phyloP scores from a whole-genome alignment of 2,329 filamentous ascomycete genomes.

The Fusarium falciforme region DNA sequence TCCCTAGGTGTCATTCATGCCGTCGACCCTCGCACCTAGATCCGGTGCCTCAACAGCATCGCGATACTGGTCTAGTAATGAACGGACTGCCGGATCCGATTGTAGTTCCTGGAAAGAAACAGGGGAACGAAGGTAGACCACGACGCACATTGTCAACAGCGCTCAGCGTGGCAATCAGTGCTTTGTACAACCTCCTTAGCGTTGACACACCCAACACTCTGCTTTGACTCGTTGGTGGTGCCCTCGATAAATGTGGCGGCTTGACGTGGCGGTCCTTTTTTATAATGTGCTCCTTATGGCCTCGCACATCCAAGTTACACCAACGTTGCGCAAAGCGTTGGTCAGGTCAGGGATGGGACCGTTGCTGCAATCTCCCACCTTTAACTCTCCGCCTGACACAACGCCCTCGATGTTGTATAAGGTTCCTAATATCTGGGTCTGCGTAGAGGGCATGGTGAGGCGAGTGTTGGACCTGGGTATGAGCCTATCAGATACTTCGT shows the following conservation, averaged over 20 bases:
- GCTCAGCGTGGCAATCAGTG: slow-evolving; percentile 85
- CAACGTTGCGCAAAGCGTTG: slow-evolving; percentile 79
- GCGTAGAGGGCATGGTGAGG: slow-evolving; percentile 76
- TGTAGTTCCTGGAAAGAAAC: background rate
- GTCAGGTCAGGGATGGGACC: slow-evolving; percentile 90
- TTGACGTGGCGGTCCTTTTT: slow-evolving; percentile 82
- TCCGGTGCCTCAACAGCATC: slow-evolving; percentile 16
- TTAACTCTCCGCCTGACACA: slow-evolving; percentile 84
- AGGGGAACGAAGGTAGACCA: background rate
- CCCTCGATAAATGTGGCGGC: slow-evolving; percentile 97
- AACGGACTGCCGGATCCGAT: slow-evolving; percentile 71
- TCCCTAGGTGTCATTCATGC: slow-evolving; percentile 4
- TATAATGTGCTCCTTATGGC: slow-evolving; percentile 97
- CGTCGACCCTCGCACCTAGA: slow-evolving; percentile 14
- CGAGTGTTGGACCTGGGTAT: slow-evolving; percentile 87
- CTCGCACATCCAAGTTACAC: slow-evolving; percentile 89
- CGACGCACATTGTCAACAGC: slow-evolving; percentile 85
- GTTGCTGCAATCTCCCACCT: slow-evolving; percentile 83
- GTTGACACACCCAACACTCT: slow-evolving; percentile 89
- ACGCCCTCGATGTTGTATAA: slow-evolving; percentile 91
- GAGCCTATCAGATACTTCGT: slow-evolving; percentile 75
- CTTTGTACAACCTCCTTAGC: slow-evolving; percentile 91
- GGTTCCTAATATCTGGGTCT: slow-evolving; percentile 82
- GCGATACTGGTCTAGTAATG: slow-evolving; percentile 64
- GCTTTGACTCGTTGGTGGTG: slow-evolving; percentile 72